Conservation (phyloP, 306 rosid genomes). For the Amphicarpaea edgeworthii region DNA sequence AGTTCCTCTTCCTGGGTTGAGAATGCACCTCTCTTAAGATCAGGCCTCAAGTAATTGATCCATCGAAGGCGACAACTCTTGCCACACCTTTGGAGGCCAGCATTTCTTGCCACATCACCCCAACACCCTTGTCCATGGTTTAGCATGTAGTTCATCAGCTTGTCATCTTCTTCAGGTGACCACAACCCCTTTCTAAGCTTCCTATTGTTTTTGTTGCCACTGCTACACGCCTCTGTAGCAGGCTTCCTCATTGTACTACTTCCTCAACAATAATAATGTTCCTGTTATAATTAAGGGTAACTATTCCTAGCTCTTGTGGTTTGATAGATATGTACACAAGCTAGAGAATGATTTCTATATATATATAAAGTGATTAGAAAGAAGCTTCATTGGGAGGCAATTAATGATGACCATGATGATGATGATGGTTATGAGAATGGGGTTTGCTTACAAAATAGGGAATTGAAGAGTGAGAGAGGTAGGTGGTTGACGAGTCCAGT, state of each 20-base stretch:
- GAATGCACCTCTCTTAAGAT: conserved; percentile 90
- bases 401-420: conserved; percentile 62
- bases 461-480: conserved; percentile 60
- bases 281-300: not conserved
- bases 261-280: no score
- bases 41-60: conserved; percentile 96
- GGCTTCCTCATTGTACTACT: conserved; percentile 76
- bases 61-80: conserved; percentile 92
- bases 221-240: conserved; percentile 45
- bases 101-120: conserved; percentile 92
- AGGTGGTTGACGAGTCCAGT: conserved; percentile 94
- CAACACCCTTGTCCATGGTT: conserved; percentile 94
- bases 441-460: conserved; percentile 94
- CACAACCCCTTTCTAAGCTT: conserved; percentile 88
- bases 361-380: conserved; percentile 59
- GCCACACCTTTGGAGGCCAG: conserved; percentile 89
- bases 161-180: conserved; percentile 98
- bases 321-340: conserved; percentile 55
- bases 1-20: conserved; percentile 86
- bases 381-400: conserved; percentile 83
- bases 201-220: conserved; percentile 31
- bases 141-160: conserved; percentile 76
- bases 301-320: conserved; percentile 54
- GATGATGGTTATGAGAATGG: conserved; percentile 87
- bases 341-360: conserved; percentile 50